Base-by-base conservation (phyloP, 2,329 filamentous ascomycete species). In the Lasiodiplodia theobromae region DNA sequence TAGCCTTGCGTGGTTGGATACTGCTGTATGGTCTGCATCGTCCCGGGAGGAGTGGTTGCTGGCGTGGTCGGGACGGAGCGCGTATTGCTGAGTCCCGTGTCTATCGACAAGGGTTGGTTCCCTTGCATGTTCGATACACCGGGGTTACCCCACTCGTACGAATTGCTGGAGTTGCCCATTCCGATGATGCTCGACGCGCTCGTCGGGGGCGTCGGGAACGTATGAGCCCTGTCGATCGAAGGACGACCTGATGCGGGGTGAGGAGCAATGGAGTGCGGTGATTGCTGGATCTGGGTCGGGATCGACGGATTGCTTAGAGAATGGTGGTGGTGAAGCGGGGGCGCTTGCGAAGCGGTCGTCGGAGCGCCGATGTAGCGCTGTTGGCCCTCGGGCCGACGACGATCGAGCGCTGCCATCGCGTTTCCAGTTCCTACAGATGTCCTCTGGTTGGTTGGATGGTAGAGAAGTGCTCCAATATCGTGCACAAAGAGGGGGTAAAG, bases 401-500 rank as follows among this genome's bases (percentile, higher is more conserved):
- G 88, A 76, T 94, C 91, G 37, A 68, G 49, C 37, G 93, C 93
- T 72, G 93, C 92, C 89, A 97, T 95, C 57, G 82, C 80, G 71
- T 81, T 82, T 72, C 76, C 77, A 54, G 77, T 76, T 18, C 82
- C 80, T 67, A 96, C 93, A 77, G 93, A 90, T 80, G 91, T 94
- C 57, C 91, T 93, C 77, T 94, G 91, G 78, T 97, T 97, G 51
- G 92, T 91, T 0, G 96, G 95, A 78, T 98, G 95, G 80, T 97
- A 98, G 62, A 98, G 87, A 72, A 98, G 86, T 69, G 93, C 92
- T 70, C 93, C 93, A 77, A 98, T 98, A 81, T 98, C 97, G 81
- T 98, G 94, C 49, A 98, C 96, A 79, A 99, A 99, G 60, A 99
- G 85, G 65, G 96, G 96, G 80, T 98, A 99, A 67, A 98, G 84